phyloP scores from a whole-genome alignment of 1,139 yeast genomes.

The Blastobotrys ciferrii region DNA sequence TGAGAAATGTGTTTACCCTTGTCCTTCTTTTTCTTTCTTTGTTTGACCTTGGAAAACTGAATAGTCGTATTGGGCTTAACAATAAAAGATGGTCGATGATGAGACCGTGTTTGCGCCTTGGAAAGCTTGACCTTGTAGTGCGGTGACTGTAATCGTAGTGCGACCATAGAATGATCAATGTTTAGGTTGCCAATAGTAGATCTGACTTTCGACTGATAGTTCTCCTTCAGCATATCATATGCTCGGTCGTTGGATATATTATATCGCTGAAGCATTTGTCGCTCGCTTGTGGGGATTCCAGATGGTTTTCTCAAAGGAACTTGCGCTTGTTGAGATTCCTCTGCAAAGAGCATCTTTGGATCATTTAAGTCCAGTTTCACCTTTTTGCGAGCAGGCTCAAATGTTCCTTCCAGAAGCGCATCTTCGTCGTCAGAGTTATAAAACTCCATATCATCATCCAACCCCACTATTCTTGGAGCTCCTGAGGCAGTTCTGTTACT shows the following conservation, averaged over 20 bases:
- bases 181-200: conserved; percentile 87
- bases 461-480: not conserved
- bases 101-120: conserved; percentile 67
- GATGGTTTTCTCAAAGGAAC: conserved; percentile 17
- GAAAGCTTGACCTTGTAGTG: conserved; percentile 78
- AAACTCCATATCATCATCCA: conserved; percentile 22
- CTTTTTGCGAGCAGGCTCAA: conserved; percentile 41
- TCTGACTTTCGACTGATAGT: conserved; percentile 88
- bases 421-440: conserved; percentile 64
- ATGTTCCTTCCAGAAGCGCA: conserved; percentile 70
- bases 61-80: conserved; percentile 77
- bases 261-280: conserved; percentile 53
- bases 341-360: conserved; percentile 68
- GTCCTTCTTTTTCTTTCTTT: conserved; percentile 87
- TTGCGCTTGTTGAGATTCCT: conserved; percentile 34
- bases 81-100: conserved; percentile 75
- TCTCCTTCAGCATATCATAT: conserved; percentile 77
- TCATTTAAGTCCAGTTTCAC: conserved; percentile 82
- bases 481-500: not conserved
- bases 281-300: conserved; percentile 49
- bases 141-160: conserved; percentile 83
- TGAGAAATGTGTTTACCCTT: conserved; percentile 78
- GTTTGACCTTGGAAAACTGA: conserved; percentile 70
- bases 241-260: conserved; percentile 86
- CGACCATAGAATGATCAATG: conserved; percentile 91